Evolutionary conservation across 352 stramenopile genomes (phyloP).

Genomic region (Pythium periplocum): DNA sequence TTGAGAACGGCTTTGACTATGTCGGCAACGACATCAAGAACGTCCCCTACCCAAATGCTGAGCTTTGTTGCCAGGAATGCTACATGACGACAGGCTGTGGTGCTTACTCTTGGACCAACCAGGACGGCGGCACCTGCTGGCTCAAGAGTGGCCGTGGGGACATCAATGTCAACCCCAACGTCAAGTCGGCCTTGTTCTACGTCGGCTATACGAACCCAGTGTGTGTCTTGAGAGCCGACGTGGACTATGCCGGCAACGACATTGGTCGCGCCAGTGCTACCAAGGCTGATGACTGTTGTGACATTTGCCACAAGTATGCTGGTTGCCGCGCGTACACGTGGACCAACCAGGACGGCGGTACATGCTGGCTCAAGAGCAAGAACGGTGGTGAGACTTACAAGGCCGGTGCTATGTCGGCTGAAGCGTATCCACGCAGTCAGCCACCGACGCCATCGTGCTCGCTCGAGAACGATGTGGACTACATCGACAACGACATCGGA

Average conservation of each 20-base stretch:
- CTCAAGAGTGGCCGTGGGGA: conserved; percentile 35
- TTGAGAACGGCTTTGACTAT: conserved; percentile 39
- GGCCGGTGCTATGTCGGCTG: too few species aligned
- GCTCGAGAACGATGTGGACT: conserved; percentile 3
- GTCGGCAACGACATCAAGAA: conserved; percentile 30
- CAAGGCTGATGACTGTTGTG: conserved; percentile 18
- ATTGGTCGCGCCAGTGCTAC: not conserved
- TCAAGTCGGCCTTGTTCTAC: conserved; percentile 5
- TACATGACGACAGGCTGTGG: conserved; percentile 19
- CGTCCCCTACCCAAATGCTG: conserved; percentile 16
- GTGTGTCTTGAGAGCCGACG: not conserved
- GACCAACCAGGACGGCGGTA: conserved; percentile 36
- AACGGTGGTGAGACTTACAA: not conserved
- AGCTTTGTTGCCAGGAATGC: conserved; percentile 32
- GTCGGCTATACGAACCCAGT: not conserved
- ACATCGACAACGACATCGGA: not conserved
- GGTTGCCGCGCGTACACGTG: conserved; percentile 32
- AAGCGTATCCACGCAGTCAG: too few species aligned
- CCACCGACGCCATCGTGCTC: not conserved
- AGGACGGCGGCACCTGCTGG: conserved; percentile 42
- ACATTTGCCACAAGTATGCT: conserved; percentile 14
- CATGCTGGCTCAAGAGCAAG: conserved; percentile 41
- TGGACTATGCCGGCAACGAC: not conserved
- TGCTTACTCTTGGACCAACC: conserved; percentile 39
- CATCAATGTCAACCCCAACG: not conserved